Evolutionary conservation across 305 asterid genomes (phyloP).

Genomic region (Fraxinus dipetala): DNA sequence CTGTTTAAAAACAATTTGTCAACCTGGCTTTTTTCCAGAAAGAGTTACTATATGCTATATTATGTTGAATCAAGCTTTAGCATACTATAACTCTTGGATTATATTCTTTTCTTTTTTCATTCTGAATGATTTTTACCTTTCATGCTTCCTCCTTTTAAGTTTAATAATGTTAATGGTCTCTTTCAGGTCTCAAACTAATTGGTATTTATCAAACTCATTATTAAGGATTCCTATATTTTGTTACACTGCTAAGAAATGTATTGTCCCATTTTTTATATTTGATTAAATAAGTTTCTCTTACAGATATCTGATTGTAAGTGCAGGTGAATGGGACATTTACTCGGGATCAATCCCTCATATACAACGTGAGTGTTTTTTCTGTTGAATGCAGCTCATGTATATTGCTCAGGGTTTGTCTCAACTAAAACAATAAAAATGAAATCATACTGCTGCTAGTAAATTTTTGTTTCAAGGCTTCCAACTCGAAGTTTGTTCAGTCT

Average conservation of each 20-base stretch:
- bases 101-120: neutral
- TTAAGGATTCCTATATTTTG: slow-evolving; percentile 14
- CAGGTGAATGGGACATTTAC: slow-evolving; percentile 96
- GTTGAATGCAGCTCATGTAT: neutral
- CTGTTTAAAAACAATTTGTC: neutral
- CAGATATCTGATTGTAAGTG: slow-evolving; percentile 33
- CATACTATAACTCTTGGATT: neutral
- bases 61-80: neutral
- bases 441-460: slow-evolving; percentile 3
- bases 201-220: slow-evolving; percentile 18
- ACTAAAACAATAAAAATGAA: neutral
- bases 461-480: slow-evolving; percentile 16
- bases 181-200: slow-evolving; percentile 3
- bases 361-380: slow-evolving; percentile 57
- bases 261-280: neutral
- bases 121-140: neutral
- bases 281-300: slow-evolving; percentile 3
- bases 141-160: neutral
- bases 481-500: neutral
- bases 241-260: slow-evolving; percentile 9
- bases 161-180: neutral
- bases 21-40: neutral
- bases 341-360: slow-evolving; percentile 63
- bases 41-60: neutral
- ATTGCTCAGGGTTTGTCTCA: neutral